These are phyloP conservation scores for Vitis hybrid DNA, from an alignment of 177 flowering plant genomes.

Conservation along the genomic window DNA sequence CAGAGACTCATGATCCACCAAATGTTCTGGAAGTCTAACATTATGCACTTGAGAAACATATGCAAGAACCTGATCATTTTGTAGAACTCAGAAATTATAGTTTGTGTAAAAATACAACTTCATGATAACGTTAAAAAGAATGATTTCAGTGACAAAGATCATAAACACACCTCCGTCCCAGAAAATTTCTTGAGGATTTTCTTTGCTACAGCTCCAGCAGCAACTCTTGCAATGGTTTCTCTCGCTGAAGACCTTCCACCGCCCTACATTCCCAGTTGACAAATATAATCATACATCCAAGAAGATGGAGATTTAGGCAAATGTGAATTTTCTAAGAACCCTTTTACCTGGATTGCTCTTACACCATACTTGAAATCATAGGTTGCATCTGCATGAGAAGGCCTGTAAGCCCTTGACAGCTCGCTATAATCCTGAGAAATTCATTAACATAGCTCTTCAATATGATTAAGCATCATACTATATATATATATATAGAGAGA, in stretches of 20 bases:
- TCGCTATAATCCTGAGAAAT: conserved; percentile 82
- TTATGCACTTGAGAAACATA: conserved; percentile 95
- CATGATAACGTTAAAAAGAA: background rate
- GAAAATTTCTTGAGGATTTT: conserved; percentile 65
- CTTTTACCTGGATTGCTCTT: conserved; percentile 83
- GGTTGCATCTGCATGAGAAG: conserved; percentile 99
- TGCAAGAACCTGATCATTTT: conserved; percentile 63
- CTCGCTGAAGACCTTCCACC: conserved; percentile 99
- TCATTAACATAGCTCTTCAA: no score
- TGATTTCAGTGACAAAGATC: conserved; percentile 3
- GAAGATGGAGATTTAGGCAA: no score
- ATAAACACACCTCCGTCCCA: conserved; percentile 75
- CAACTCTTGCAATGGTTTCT: conserved; percentile 99
- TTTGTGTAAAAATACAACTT: conserved; percentile 1
- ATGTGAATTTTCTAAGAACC: no score
- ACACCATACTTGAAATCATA: conserved; percentile 97
- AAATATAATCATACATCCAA: no score
- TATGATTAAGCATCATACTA: no score
- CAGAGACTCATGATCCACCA: conserved; percentile 66
- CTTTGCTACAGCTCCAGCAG: conserved; percentile 94
- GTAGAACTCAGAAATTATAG: conserved; percentile 9
- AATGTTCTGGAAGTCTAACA: conserved; percentile 76
- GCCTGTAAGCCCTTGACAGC: conserved; percentile 88
- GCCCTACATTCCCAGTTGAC: conserved; percentile 52
- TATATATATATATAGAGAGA: no score